Evolutionary conservation across 176 grass and related monocot species (phyloP), one percentile per base, ranked within the genome.

Genomic region (Ananas comosus): DNA sequence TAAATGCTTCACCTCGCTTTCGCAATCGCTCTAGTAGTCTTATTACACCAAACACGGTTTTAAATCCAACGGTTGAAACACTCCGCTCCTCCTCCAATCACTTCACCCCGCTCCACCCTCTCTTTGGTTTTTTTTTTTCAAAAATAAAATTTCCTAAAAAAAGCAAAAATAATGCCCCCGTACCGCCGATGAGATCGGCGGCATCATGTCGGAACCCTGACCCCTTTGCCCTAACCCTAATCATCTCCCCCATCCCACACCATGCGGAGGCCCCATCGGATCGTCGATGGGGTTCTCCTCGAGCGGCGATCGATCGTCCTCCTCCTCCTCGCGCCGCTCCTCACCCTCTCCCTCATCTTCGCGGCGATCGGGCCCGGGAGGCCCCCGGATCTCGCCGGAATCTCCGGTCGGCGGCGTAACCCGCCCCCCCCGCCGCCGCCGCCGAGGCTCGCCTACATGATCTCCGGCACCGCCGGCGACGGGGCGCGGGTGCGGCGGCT

Each of bases 391-490:
- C 28, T 61, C 12, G 14, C 19, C 18, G 22, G 53, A 4, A 11
- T 11, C 61, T 53, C 63, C 0, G 77, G 48, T 7, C 42, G 33
- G 13, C 21, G 13, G 42, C 76, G 67, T 42, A 42, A 42, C 33
- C 54, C 21, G 25, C 2, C n/a, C n/a, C n/a, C n/a, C n/a, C n/a
- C 25, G 25, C 54, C 21, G 19, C 54, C n/a, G 23, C 83, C 70
- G n/a, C 94, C 89, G 18, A 83, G 89, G 68, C 70, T 97, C 19
- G 94, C 94, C 51, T 97, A 93, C 80, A 74, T 97, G 63, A 82
- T 97, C 14, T 83, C 94, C 42, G 84, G 86, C 68, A 72, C 74
- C 33, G 10, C 71, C 57, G 89, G 94, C 16, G 94, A 97, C 69
- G 87, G 78, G 58, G 71, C 70, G 75, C 84, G 89, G 74, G 74